phyloP scores from a whole-genome alignment of 306 rosid species.

The Quercus ilex region DNA sequence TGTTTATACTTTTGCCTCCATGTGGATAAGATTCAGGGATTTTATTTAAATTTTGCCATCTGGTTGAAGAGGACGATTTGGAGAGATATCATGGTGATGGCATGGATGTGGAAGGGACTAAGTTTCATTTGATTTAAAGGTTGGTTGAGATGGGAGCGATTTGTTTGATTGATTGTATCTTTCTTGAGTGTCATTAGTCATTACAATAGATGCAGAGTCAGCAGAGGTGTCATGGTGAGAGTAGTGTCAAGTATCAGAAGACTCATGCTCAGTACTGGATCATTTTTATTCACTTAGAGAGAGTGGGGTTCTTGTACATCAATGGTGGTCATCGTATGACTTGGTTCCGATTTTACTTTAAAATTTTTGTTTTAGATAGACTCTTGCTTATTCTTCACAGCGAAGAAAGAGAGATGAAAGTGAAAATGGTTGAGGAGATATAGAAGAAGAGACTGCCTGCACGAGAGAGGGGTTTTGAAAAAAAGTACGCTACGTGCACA shows the following conservation, averaged over 20 bases:
- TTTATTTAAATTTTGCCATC: slow-evolving; percentile 35
- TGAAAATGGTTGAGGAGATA: too few species aligned
- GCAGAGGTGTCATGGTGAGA: slow-evolving; percentile 42
- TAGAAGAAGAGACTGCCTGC: too few species aligned
- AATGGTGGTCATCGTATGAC: slow-evolving; percentile 45
- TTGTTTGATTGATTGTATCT: slow-evolving; percentile 59
- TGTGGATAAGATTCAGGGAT: slow-evolving; percentile 43
- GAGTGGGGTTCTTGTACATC: slow-evolving; percentile 68
- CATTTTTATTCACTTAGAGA: slow-evolving; percentile 42
- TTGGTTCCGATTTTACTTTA: not conserved
- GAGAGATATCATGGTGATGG: slow-evolving; percentile 54
- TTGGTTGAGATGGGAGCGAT: slow-evolving; percentile 61
- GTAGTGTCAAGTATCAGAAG: slow-evolving; percentile 47
- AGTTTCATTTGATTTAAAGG: slow-evolving; percentile 58
- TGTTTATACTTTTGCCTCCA: too few species aligned
- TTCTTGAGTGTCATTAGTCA: slow-evolving; percentile 42
- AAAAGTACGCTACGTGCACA: too few species aligned
- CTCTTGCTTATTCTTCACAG: not conserved
- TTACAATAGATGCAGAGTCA: slow-evolving; percentile 51
- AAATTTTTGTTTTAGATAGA: not conserved
- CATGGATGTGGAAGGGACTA: slow-evolving; percentile 66
- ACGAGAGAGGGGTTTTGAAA: too few species aligned
- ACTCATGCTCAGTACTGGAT: slow-evolving; percentile 48
- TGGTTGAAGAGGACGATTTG: slow-evolving; percentile 41
- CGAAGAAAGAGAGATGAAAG: not conserved